phyloP scores from a whole-genome alignment of 306 rosid genomes.

The Gastrolobium villosum region DNA sequence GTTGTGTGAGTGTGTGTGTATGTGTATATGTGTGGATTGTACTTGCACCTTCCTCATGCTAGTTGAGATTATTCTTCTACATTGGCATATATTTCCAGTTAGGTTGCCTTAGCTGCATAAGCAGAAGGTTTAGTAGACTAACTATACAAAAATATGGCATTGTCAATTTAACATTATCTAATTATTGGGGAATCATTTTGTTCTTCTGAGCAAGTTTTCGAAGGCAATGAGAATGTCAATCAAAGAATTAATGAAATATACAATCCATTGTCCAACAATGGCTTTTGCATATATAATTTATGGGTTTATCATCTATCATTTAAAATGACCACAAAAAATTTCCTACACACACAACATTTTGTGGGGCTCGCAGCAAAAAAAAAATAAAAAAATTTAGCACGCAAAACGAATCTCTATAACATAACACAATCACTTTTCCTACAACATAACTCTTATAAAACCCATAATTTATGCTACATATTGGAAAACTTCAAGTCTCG shows the following conservation, averaged over 20 bases:
- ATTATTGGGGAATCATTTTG: conserved; percentile 18
- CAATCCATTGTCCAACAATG: conserved; percentile 1
- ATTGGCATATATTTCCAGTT: conserved; percentile 19
- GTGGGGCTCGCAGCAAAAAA: too few relatives aligned
- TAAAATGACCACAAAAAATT: too few relatives aligned
- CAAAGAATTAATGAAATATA: conserved; percentile 3
- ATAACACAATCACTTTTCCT: too few relatives aligned
- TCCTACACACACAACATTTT: too few relatives aligned
- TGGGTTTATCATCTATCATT: too few relatives aligned
- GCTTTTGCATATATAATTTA: background rate
- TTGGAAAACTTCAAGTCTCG: too few relatives aligned
- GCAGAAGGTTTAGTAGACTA: conserved; percentile 27
- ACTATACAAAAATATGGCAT: background rate
- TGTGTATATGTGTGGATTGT: background rate
- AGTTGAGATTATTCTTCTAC: conserved; percentile 34
- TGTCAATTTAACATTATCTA: background rate
- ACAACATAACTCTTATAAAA: too few relatives aligned
- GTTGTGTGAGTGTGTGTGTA: background rate
- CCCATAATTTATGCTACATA: too few relatives aligned
- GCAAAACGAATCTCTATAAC: too few relatives aligned
- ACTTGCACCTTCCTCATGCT: conserved; percentile 7
- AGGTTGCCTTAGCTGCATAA: conserved; percentile 48
- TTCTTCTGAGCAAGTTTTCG: conserved; percentile 12
- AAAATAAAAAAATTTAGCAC: too few relatives aligned
- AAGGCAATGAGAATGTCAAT: background rate